Percentiles rank a stretch among this genome's conserved stretches.
Evolutionary conservation across 2,329 filamentous ascomycete genomes (phyloP).

Genomic region (Aspergillus novofumigatus): DNA sequence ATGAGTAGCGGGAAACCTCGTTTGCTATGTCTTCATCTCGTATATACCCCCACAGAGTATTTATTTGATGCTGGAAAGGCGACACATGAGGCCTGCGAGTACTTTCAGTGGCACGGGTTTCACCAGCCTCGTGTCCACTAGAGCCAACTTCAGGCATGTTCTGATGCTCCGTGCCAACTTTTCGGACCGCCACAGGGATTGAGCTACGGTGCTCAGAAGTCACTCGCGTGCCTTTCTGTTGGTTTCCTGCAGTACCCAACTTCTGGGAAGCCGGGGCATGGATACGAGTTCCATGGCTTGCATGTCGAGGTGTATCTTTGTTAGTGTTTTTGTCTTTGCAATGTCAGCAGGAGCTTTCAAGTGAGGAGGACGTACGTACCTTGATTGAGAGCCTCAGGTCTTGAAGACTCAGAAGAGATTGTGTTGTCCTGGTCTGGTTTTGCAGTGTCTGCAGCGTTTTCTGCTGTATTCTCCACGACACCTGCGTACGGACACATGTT

Average conservation of each 20-base stretch:
- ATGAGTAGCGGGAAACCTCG: neutral
- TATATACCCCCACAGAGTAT: neutral
- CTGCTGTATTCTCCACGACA: neutral
- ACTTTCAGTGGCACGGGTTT: conserved; percentile 5
- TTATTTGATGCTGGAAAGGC: conserved; percentile 1
- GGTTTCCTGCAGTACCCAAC: neutral
- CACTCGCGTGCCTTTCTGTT: conserved; percentile 10
- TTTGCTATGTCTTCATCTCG: neutral
- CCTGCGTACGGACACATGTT: neutral
- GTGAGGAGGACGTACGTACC: neutral
- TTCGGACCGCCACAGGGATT: conserved; percentile 12
- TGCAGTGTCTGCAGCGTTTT: neutral
- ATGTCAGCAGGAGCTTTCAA: neutral
- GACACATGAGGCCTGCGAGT: conserved; percentile 1
- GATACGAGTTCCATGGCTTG: neutral
- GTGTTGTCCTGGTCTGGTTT: neutral
- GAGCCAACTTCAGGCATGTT: neutral
- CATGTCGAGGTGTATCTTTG: neutral
- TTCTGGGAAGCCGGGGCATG: conserved; percentile 3
- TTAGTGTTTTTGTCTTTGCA: neutral
- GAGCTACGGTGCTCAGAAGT: conserved; percentile 11
- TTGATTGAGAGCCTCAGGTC: neutral
- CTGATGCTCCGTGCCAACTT: conserved; percentile 4
- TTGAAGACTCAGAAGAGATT: neutral
- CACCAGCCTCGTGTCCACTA: neutral